Evolutionary conservation across 352 stramenopile genomes (phyloP).

Genomic region (Globisporangium orthogonon): DNA sequence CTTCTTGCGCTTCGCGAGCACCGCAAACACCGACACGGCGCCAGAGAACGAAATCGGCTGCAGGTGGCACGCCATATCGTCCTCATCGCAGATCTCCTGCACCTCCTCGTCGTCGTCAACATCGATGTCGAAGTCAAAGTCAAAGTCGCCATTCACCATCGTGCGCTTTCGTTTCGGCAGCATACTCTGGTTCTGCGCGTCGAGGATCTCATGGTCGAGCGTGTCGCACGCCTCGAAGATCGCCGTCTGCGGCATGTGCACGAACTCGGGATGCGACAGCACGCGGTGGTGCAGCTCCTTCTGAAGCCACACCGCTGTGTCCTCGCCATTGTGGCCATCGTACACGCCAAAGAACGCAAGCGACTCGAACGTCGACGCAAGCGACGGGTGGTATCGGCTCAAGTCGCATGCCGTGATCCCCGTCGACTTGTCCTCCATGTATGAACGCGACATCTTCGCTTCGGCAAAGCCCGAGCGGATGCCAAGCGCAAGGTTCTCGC

Average conservation of each 20-base stretch:
- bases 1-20: slow-evolving; percentile 42
- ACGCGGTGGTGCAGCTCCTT: slow-evolving; percentile 76
- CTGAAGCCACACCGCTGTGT: slow-evolving; percentile 72
- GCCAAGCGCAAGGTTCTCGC: slow-evolving; percentile 63
- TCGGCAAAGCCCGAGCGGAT: slow-evolving; percentile 81
- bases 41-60: slow-evolving; percentile 85
- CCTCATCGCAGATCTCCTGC: slow-evolving; percentile 35
- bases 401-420: slow-evolving; percentile 47
- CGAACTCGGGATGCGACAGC: slow-evolving; percentile 51
- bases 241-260: slow-evolving; percentile 34
- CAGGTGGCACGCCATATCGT: slow-evolving; percentile 44
- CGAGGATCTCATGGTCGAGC: slow-evolving; percentile 71
- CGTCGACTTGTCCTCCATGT: slow-evolving; percentile 84
- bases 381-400: slow-evolving; percentile 24
- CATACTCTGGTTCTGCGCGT: slow-evolving; percentile 67
- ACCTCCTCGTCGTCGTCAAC: slow-evolving; percentile 16
- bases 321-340: slow-evolving; percentile 84
- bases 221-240: slow-evolving; percentile 53
- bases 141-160: slow-evolving; percentile 26
- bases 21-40: slow-evolving; percentile 55
- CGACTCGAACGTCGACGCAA: slow-evolving; percentile 34
- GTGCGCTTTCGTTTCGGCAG: slow-evolving; percentile 59
- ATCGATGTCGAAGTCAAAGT: slow-evolving; percentile 11
- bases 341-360: slow-evolving; percentile 84
- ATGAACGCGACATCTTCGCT: slow-evolving; percentile 75